Base-by-base conservation (phyloP, 495 filamentous ascomycete genomes). In the Cudoniella acicularis region DNA sequence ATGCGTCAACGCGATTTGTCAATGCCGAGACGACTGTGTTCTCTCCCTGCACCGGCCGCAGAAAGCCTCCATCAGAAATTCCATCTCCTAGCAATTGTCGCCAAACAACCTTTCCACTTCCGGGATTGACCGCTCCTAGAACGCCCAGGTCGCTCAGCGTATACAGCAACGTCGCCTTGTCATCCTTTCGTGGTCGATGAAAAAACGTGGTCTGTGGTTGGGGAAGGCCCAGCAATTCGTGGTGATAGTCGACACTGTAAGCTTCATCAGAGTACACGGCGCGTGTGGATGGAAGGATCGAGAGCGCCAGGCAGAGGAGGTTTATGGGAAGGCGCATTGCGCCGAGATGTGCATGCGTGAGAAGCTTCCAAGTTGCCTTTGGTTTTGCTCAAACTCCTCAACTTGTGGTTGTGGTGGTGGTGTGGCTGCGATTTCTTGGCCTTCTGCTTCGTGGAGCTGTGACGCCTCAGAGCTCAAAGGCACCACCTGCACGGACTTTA, bases 211-310 rank as follows among this genome's bases (percentile, higher is more conserved):
- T 89, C 45, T 88, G 81, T 70, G 81, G 74, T 64, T 87, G 85
- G 57, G 95, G 92, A 17, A 87, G 70, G 62, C 94, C 94, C 64
- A 98, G 76, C 41, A 98, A 85, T 52, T 88, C 83, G 75, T 93
- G 85, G 74, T 98, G 95, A 79, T 89, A 98, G 75, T 99, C 94
- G 70, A 91, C 82, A 67, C 90, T 83, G 75, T 87, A 90, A 67
- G 96, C 91, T 69, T 98, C 94, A 67, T 99, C 94, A 51, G 81
- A 76, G 76, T 88, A 96, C 61, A 98, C 86, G 65, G 91, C 92
- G 20, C 78, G 73, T 62, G 74, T 59, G 58, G 72, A 66, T 49
- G 76, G 72, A 9, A 68, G 56, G 36, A 61, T 45, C 8, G 62
- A 65, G 13, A 68, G 56, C 11, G 65, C 57, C 23, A 67, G 24